phyloP scores from a whole-genome alignment of 108 stramenopile species.

The Stephanodiscus triporus region DNA sequence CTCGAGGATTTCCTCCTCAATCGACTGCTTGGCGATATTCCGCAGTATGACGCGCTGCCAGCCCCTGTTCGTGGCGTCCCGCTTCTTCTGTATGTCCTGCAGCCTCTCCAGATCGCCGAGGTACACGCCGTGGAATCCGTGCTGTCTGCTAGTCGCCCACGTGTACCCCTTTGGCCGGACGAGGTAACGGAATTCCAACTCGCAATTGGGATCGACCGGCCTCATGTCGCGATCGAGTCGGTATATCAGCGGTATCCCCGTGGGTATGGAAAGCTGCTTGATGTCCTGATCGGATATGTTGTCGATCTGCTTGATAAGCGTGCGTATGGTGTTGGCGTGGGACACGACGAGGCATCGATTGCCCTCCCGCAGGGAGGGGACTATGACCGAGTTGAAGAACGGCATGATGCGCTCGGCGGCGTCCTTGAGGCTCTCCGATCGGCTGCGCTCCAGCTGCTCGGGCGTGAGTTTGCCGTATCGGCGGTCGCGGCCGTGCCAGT shows the following conservation, averaged over 20 bases:
- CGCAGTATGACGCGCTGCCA: slow-evolving; percentile 86
- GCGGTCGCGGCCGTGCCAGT: slow-evolving; percentile 87
- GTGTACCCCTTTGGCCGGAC: slow-evolving; percentile 87
- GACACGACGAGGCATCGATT: slow-evolving; percentile 82
- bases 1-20: slow-evolving; percentile 41
- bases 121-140: slow-evolving; percentile 85
- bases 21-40: slow-evolving; percentile 69
- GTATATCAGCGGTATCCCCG: slow-evolving; percentile 83
- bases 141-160: slow-evolving; percentile 71
- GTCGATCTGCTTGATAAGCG: slow-evolving; percentile 86
- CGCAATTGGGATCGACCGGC: slow-evolving; percentile 80
- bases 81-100: slow-evolving; percentile 82
- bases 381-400: slow-evolving; percentile 79
- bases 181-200: slow-evolving; percentile 80
- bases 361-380: slow-evolving; percentile 66
- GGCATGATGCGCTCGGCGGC: slow-evolving; percentile 81
- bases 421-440: slow-evolving; percentile 79
- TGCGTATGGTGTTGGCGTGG: slow-evolving; percentile 88
- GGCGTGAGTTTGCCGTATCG: slow-evolving; percentile 65
- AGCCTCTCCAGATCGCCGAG: slow-evolving; percentile 85
- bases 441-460: slow-evolving; percentile 63
- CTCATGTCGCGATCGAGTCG: slow-evolving; percentile 80
- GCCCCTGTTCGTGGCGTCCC: slow-evolving; percentile 78
- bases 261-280: slow-evolving; percentile 86
- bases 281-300: slow-evolving; percentile 85